Percentiles rank a stretch among this genome's conserved stretches.
These are phyloP conservation scores for Deinandra increscens DNA, from an alignment of 129 eudicot species.

Conservation along the genomic window DNA sequence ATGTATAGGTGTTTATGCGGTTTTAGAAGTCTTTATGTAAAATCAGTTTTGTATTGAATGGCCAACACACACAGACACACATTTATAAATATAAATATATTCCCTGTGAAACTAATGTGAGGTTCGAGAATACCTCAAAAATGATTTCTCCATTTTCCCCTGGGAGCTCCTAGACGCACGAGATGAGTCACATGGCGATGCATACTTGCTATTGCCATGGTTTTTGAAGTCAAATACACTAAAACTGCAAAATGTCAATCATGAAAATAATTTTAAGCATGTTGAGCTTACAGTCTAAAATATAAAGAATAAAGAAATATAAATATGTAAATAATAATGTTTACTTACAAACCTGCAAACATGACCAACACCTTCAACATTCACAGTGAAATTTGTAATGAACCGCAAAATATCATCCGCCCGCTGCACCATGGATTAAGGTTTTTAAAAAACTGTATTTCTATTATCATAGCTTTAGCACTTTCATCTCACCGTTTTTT, in stretches of 20 bases:
- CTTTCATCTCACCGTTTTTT: not conserved
- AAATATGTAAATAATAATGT: not conserved
- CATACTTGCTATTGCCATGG: constrained; percentile 72
- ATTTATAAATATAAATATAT: not conserved
- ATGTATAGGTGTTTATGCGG: not conserved
- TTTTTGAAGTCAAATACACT: constrained; percentile 65
- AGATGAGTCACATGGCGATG: constrained; percentile 54
- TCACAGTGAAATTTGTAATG: constrained; percentile 61
- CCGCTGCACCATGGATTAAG: constrained; percentile 41
- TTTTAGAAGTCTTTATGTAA: not conserved
- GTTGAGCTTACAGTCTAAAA: not conserved
- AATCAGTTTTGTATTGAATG: not conserved
- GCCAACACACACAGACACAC: not conserved
- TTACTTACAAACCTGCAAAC: constrained; percentile 66
- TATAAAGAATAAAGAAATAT: not conserved
- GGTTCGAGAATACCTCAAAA: constrained; percentile 51
- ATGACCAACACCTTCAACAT: constrained; percentile 83
- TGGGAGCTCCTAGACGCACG: constrained; percentile 60
- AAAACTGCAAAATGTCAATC: constrained; percentile 45
- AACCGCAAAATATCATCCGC: constrained; percentile 74
- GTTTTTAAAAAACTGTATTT: not conserved
- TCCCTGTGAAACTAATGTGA: not conserved
- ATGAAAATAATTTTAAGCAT: not conserved
- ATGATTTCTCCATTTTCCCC: constrained; percentile 90
- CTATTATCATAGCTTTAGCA: not conserved